Evolutionary conservation across 2,329 filamentous ascomycete species (phyloP).

Genomic region (Byssothecium circinans): DNA sequence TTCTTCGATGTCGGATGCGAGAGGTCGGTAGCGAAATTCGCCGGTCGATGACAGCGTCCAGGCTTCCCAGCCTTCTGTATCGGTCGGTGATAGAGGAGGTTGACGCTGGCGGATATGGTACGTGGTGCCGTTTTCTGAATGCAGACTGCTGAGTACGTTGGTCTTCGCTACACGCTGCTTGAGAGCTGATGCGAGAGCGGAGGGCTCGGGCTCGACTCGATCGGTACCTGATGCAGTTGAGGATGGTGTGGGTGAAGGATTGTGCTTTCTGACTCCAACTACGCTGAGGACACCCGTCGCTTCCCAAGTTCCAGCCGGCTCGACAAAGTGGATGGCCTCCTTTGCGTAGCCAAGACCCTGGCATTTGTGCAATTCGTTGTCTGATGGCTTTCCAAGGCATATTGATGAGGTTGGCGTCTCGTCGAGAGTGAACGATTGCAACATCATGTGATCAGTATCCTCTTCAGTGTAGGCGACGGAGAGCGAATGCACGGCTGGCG

Average conservation of each 20-base stretch:
- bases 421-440: conserved; percentile 64
- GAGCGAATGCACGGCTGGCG: conserved; percentile 62
- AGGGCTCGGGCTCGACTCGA: conserved; percentile 15
- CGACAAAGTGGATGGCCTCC: conserved; percentile 56
- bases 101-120: conserved; percentile 8
- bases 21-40: conserved; percentile 46
- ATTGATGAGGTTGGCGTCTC: conserved; percentile 57
- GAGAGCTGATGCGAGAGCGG: conserved; percentile 25
- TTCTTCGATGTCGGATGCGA: conserved; percentile 25
- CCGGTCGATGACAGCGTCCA: conserved; percentile 55
- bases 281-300: conserved; percentile 62
- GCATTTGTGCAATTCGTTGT: conserved; percentile 34
- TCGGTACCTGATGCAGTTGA: conserved; percentile 32
- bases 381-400: conserved; percentile 55
- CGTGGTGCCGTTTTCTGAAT: conserved; percentile 8
- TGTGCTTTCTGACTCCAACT: conserved; percentile 62
- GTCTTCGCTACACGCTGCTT: conserved; percentile 31
- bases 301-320: conserved; percentile 68
- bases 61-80: conserved; percentile 54
- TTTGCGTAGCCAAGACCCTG: conserved; percentile 46
- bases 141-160: conserved; percentile 6
- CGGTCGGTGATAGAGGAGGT: conserved; percentile 9
- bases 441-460: conserved; percentile 63
- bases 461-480: conserved; percentile 64
- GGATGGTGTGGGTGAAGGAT: conserved; percentile 29